A percentile compares a stretch with the other conserved stretches of the same genome.
Conservation (phyloP, 23 red algal species). For the Gracilaria domingensis region DNA sequence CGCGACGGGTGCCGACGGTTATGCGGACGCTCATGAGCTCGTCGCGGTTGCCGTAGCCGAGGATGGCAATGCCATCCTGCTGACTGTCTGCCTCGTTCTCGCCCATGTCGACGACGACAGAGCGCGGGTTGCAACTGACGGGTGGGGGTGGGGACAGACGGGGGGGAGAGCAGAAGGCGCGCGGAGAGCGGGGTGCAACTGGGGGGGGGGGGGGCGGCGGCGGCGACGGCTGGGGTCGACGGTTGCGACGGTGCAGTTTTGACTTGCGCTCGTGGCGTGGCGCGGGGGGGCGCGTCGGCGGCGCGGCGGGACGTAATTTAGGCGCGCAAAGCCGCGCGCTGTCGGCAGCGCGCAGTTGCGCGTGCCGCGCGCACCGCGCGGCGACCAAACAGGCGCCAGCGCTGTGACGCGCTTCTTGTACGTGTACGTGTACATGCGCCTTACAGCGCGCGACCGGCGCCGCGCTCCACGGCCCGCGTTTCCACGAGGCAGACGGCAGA, state of each 20-base stretch:
- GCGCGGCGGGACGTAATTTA: not conserved
- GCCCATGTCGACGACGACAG: constrained; percentile 27
- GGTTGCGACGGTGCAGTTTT: no score
- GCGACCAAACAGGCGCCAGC: not conserved
- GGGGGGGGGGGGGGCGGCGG: not conserved
- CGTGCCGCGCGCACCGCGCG: not conserved
- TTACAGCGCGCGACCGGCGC: not conserved
- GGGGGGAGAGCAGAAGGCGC: not conserved
- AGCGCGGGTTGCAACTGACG: no score
- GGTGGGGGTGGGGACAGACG: not conserved
- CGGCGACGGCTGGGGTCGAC: not conserved
- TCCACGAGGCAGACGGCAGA: no score
- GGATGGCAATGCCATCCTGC: constrained; percentile 43
- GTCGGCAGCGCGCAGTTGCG: not conserved
- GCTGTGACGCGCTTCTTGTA: not conserved
- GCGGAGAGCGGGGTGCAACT: no score
- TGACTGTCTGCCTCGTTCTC: constrained; percentile 36
- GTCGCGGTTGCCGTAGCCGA: constrained; percentile 57
- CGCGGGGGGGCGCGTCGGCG: no score
- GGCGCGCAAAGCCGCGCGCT: not conserved
- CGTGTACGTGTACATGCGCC: no score
- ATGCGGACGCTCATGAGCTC: constrained; percentile 68
- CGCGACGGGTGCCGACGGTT: constrained; percentile 30
- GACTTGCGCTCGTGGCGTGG: no score
- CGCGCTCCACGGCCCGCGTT: not conserved